Evolutionary conservation across 192 early-diverging fungal genomes (phyloP).

Genomic region (Rhizoclosmatium globosum): DNA sequence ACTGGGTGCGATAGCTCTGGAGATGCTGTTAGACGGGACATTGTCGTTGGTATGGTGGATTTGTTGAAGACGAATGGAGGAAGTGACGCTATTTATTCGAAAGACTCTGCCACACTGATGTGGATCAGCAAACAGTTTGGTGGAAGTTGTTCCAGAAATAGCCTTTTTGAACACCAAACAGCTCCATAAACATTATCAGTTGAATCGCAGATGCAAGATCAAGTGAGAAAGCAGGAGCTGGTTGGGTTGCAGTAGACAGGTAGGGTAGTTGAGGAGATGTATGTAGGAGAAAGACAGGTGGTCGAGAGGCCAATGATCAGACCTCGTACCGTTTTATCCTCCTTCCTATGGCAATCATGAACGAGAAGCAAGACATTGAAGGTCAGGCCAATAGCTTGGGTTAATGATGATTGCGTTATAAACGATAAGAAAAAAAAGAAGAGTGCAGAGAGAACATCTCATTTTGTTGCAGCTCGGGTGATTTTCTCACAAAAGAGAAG

Average conservation of each 20-base stretch:
- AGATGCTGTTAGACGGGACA: not conserved
- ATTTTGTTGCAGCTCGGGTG: not conserved
- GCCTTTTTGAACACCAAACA: no score
- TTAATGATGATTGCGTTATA: not conserved
- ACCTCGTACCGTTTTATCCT: not conserved
- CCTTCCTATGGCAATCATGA: not conserved
- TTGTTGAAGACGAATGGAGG: no score
- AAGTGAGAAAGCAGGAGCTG: no score
- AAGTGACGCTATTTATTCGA: no score
- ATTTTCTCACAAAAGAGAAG: not conserved
- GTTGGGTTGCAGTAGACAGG: no score
- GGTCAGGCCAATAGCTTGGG: conserved; percentile 4
- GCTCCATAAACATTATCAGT: no score
- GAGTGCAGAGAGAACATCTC: not conserved
- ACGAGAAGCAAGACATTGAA: not conserved
- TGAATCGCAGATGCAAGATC: no score
- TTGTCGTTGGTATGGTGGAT: not conserved
- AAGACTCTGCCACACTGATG: no score
- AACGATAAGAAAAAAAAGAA: not conserved
- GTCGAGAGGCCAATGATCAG: not conserved
- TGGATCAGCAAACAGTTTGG: no score
- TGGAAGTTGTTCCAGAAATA: no score
- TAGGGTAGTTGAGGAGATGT: not conserved
- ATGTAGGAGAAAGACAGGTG: not conserved
- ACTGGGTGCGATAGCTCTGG: not conserved